phyloP scores from a whole-genome alignment of 2,329 filamentous ascomycete species.

The Fusarium decemcellulare region DNA sequence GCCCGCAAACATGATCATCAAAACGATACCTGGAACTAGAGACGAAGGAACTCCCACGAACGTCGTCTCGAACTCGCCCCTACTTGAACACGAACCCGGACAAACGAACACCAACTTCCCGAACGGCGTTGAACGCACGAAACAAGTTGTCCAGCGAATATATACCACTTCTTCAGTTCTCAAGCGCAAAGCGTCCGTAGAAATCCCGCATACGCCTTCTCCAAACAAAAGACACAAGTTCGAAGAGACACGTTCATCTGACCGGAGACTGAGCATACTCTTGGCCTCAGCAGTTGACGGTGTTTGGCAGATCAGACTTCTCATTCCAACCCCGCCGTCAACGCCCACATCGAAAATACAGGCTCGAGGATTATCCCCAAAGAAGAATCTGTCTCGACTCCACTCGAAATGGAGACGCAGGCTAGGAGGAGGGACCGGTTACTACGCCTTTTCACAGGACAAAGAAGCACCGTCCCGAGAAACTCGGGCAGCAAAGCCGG shows the following conservation, averaged over 20 bases:
- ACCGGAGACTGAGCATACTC: slow-evolving; percentile 26
- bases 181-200: neutral
- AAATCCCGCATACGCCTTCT: neutral
- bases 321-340: slow-evolving; percentile 13
- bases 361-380: neutral
- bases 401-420: slow-evolving; percentile 15
- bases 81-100: slow-evolving; percentile 3
- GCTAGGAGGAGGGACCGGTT: neutral
- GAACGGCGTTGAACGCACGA: neutral
- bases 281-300: slow-evolving; percentile 10
- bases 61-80: neutral
- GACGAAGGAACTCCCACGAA: neutral
- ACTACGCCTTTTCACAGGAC: neutral
- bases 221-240: neutral
- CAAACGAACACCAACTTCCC: neutral
- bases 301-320: slow-evolving; percentile 29
- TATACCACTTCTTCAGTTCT: slow-evolving; percentile 9
- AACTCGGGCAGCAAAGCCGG: no score
- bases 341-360: neutral
- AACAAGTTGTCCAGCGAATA: neutral
- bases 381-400: slow-evolving; percentile 15
- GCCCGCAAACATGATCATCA: neutral
- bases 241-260: neutral
- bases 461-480: neutral
- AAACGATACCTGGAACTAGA: neutral